Conservation (phyloP, 1,284 basidiomycete species). For the Earliella scabrosa region DNA sequence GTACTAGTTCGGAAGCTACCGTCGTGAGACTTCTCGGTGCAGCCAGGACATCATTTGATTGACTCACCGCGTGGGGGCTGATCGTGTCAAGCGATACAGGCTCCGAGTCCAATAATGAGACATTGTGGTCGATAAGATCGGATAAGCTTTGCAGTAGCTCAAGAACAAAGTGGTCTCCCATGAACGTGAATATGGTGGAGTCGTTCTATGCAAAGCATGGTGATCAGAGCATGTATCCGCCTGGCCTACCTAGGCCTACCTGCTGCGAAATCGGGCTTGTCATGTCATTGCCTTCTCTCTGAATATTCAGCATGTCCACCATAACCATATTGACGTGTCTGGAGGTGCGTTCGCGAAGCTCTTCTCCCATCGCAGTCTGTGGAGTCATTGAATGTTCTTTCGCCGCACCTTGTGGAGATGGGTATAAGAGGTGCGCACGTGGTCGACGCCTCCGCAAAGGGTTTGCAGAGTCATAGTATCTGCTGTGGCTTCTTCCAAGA, state of each 20-base stretch:
- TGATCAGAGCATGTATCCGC: too few species aligned
- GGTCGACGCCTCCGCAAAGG: too few species aligned
- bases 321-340: not conserved
- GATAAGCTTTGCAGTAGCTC: not conserved
- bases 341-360: not conserved
- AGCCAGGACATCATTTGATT: too few species aligned
- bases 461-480: not conserved
- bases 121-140: not conserved
- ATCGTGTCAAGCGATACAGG: too few species aligned
- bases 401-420: too few species aligned
- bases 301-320: not conserved
- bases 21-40: too few species aligned
- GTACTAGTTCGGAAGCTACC: too few species aligned
- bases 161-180: not conserved
- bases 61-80: not conserved
- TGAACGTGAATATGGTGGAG: not conserved
- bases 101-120: not conserved
- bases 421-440: too few species aligned
- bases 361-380: not conserved
- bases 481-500: not conserved
- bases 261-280: not conserved
- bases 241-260: too few species aligned
- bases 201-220: too few species aligned
- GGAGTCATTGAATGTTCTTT: too few species aligned
- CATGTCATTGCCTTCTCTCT: not conserved